A percentile compares a stretch with the other conserved stretches of the same genome.
These are phyloP conservation scores for Chaetomiaceae sp. DNA, from an alignment of 2,329 filamentous ascomycete genomes.

Conservation along the genomic window DNA sequence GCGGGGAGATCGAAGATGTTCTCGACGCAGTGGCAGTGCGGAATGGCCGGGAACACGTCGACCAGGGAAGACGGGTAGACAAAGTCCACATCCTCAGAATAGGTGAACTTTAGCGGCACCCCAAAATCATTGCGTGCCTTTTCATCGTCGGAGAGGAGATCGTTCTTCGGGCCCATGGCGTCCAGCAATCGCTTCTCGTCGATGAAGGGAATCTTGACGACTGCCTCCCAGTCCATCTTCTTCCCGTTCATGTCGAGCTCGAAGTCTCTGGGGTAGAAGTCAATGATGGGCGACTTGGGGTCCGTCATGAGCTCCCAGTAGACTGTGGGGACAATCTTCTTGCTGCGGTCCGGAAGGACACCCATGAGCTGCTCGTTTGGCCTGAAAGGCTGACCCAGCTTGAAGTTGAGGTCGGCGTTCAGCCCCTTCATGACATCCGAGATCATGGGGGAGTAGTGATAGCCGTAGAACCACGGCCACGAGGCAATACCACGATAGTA, in stretches of 20 bases:
- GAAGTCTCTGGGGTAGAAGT: constrained; percentile 97
- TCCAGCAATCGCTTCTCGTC: constrained; percentile 79
- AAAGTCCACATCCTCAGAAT: constrained; percentile 70
- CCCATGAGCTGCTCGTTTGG: constrained; percentile 98
- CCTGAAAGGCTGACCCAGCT: constrained; percentile 88
- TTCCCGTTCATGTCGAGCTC: constrained; percentile 99
- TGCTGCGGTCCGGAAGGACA: constrained; percentile 93
- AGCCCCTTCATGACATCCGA: constrained; percentile 83
- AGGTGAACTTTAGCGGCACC: constrained; percentile 88
- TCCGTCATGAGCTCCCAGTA: constrained; percentile 94
- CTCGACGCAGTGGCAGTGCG: constrained; percentile 83
- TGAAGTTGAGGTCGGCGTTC: constrained; percentile 82
- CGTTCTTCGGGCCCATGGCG: constrained; percentile 83
- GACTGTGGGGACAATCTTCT: constrained; percentile 82
- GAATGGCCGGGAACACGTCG: constrained; percentile 85
- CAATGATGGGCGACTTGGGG: constrained; percentile 83
- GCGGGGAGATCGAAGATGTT: constrained; percentile 95
- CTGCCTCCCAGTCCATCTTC: constrained; percentile 99
- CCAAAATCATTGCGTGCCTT: constrained; percentile 84
- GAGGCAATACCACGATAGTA: constrained; percentile 97
- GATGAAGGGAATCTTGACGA: constrained; percentile 98
- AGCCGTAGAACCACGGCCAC: constrained; percentile 97
- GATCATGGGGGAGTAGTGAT: constrained; percentile 97
- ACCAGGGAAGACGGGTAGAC: constrained; percentile 82
- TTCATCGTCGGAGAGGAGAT: constrained; percentile 71